A percentile compares a stretch with the other conserved stretches of the same genome.
These are phyloP conservation scores for Ceratobasidium sp. DNA, from an alignment of 1,284 basidiomycete genomes.

Conservation along the genomic window DNA sequence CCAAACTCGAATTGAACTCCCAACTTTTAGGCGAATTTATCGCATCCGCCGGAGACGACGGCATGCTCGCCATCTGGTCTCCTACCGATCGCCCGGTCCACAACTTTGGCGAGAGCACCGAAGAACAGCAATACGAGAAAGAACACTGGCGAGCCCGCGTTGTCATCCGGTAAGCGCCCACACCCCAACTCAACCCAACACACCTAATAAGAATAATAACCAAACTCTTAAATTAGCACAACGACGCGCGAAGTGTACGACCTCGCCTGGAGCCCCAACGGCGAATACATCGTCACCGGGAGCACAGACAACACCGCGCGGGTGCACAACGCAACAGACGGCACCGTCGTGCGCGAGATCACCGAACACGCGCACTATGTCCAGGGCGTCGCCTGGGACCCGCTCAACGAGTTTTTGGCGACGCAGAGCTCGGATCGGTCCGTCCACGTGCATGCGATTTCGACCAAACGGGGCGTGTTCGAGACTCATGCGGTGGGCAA, in stretches of 20 bases:
- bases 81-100: slow-evolving; percentile 80
- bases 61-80: slow-evolving; percentile 97
- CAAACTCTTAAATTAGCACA: slow-evolving; percentile 63
- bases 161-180: slow-evolving; percentile 76
- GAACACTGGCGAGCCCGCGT: slow-evolving; percentile 95
- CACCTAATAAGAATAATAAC: neutral
- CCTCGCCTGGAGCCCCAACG: slow-evolving; percentile 95
- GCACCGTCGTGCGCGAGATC: slow-evolving; percentile 85
- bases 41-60: slow-evolving; percentile 96
- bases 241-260: slow-evolving; percentile 97
- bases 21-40: slow-evolving; percentile 77
- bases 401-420: slow-evolving; percentile 92
- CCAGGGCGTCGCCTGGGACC: slow-evolving; percentile 97
- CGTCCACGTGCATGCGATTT: slow-evolving; percentile 89
- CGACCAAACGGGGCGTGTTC: slow-evolving; percentile 78
- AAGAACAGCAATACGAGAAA: slow-evolving; percentile 90
- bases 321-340: slow-evolving; percentile 83
- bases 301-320: slow-evolving; percentile 96
- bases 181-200: neutral
- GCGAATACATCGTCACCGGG: slow-evolving; percentile 92
- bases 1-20: neutral
- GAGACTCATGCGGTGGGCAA: slow-evolving; percentile 88
- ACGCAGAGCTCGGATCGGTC: slow-evolving; percentile 93
- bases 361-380: slow-evolving; percentile 94
- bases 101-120: slow-evolving; percentile 82